A percentile compares a stretch with the other conserved stretches of the same genome.
phyloP scores from a whole-genome alignment of 2,329 filamentous ascomycete species.

The Camptophora hylomeconis region DNA sequence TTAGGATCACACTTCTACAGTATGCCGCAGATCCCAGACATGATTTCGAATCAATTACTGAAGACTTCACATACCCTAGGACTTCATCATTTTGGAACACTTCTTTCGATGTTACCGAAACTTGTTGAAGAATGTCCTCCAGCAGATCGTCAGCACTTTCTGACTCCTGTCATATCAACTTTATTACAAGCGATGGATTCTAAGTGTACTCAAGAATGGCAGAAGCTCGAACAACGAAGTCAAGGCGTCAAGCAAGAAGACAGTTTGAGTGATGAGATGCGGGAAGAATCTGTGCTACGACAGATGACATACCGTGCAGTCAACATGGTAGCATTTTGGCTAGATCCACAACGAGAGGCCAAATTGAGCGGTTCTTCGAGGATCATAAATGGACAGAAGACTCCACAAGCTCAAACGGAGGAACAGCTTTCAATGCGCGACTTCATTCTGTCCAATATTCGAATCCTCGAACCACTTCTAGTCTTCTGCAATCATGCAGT shows the following conservation, averaged over 20 bases:
- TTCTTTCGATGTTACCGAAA: conserved; percentile 77
- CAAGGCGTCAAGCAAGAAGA: conserved; percentile 53
- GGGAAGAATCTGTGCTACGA: conserved; percentile 85
- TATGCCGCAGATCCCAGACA: conserved; percentile 68
- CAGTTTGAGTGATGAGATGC: conserved; percentile 90
- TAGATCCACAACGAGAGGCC: conserved; percentile 59
- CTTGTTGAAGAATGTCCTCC: conserved; percentile 87
- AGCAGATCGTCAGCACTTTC: conserved; percentile 60
- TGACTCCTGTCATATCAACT: conserved; percentile 68
- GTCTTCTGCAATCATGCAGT: conserved; percentile 86
- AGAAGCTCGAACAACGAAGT: conserved; percentile 48
- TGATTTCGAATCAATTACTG: conserved; percentile 74
- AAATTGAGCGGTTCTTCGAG: conserved; percentile 24
- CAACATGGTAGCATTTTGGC: conserved; percentile 76
- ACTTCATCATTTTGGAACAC: conserved; percentile 84
- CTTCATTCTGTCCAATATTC: conserved; percentile 67
- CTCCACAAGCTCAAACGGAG: conserved; percentile 21
- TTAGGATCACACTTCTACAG: conserved; percentile 83
- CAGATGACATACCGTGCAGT: conserved; percentile 88
- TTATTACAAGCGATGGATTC: conserved; percentile 77
- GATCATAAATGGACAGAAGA: conserved; percentile 19
- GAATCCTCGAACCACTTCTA: conserved; percentile 75
- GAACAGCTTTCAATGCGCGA: conserved; percentile 50
- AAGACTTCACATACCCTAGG: conserved; percentile 70
- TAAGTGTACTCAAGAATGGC: conserved; percentile 83